phyloP scores from a whole-genome alignment of 176 grass and related monocot species.

The Lolium perenne region DNA sequence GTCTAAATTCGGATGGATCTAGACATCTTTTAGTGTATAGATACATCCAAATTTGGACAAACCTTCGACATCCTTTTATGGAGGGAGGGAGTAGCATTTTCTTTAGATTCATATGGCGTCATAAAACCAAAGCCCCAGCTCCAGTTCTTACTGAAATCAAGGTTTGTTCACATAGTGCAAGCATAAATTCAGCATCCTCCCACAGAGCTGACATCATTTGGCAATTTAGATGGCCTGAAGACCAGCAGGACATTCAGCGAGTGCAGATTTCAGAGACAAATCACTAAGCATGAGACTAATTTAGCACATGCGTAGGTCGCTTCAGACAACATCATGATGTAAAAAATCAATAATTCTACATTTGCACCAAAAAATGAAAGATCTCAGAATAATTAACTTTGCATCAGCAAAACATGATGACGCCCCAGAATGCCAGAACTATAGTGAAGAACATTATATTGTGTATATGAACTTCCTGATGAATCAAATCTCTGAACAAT shows the following conservation, averaged over 20 bases:
- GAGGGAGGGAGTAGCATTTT: not conserved
- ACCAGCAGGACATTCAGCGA: not conserved
- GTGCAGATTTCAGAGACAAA: not conserved
- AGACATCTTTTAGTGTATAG: too few relatives aligned
- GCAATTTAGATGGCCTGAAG: not conserved
- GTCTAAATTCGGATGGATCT: too few relatives aligned
- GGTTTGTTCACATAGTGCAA: not conserved
- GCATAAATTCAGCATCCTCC: not conserved
- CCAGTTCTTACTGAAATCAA: not conserved
- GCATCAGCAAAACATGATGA: slow-evolving; percentile 9
- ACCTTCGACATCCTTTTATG: too few relatives aligned
- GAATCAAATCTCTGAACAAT: not conserved
- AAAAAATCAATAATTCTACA: not conserved
- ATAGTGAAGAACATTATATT: slow-evolving; percentile 3
- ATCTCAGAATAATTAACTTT: not conserved
- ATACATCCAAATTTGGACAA: too few relatives aligned
- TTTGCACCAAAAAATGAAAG: not conserved
- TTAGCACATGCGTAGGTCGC: not conserved
- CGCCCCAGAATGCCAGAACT: not conserved
- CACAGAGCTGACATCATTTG: not conserved
- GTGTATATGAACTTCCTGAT: not conserved
- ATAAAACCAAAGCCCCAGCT: not conserved
- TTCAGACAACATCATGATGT: slow-evolving; percentile 14
- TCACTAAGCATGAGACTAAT: not conserved
- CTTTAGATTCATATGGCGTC: not conserved